phyloP scores from a whole-genome alignment of 192 early-diverging fungal species.

The Coemansia sp. region DNA sequence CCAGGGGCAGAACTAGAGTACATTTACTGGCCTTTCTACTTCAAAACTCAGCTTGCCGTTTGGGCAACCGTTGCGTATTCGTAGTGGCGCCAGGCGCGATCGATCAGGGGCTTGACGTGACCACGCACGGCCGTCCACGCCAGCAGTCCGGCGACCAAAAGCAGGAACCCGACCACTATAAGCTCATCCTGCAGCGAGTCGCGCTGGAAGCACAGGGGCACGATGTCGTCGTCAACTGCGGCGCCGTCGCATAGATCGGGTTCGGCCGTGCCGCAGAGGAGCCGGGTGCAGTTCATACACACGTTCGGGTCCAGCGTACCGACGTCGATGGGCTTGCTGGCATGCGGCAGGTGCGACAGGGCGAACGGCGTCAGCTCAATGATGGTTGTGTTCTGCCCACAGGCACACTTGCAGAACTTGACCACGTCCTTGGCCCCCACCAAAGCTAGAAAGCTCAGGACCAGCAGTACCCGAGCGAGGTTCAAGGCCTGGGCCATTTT shows the following conservation, averaged over 20 bases:
- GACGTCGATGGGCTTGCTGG: constrained; percentile 41
- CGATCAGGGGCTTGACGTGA: constrained; percentile 21
- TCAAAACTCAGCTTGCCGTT: too few species aligned
- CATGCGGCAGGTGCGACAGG: constrained; percentile 39
- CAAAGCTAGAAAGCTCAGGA: too few species aligned
- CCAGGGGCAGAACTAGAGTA: constrained; percentile 35
- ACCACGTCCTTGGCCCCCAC: constrained; percentile 21
- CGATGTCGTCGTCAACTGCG: constrained; percentile 43
- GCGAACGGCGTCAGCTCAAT: constrained; percentile 41
- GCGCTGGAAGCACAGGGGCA: constrained; percentile 47
- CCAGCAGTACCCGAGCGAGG: background rate
- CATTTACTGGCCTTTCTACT: too few species aligned
- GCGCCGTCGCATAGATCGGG: constrained; percentile 47
- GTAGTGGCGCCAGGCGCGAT: constrained; percentile 34
- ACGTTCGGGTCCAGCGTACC: constrained; percentile 43
- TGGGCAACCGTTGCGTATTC: constrained; percentile 3
- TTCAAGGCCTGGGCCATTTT: background rate
- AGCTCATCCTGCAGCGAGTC: constrained; percentile 49
- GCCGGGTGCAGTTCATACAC: constrained; percentile 49
- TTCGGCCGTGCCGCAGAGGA: constrained; percentile 38
- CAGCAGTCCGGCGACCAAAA: constrained; percentile 34
- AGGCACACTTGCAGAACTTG: constrained; percentile 48
- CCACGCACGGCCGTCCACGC: constrained; percentile 33
- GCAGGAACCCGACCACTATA: constrained; percentile 36
- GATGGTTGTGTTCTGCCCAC: constrained; percentile 47